Evolutionary conservation across 805 yeast species (phyloP), one percentile per base, ranked within the genome.

Genomic region (Pichia membranifaciens): DNA sequence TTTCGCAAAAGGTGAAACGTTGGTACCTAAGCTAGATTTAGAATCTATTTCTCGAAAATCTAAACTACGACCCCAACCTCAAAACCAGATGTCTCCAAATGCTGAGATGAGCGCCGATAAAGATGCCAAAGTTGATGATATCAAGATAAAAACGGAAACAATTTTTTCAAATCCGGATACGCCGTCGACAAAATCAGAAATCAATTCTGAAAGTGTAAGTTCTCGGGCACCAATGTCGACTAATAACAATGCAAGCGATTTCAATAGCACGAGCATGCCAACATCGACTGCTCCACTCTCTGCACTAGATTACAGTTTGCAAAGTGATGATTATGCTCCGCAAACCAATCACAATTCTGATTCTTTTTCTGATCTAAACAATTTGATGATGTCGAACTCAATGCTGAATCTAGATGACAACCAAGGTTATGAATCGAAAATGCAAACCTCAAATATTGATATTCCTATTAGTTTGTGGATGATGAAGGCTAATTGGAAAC

Each of bases 1-100:
- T 17, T 58, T 60, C 39, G 48, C 58, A 1, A 54, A 58, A 34
- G 50, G 55, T 4, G 50, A 48, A 25, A 48, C 48, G 4, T 49
- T 50, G 34, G 37, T 55, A 16, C 58, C 56, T 17, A 56, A 52
- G 40, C 28, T 56, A 29, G 50, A 58, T 34, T 35, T 54, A 13
- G 48, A 40, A n/a, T 38, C 25, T 37, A 44, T 41, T 16, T 35
- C 28, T 21, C 33, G 29, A 16, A 4, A 15, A 6, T 35, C 38
- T 5, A 35, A 35, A 34, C 10, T 25, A 10, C 7, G 29, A 10
- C 29, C 29, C 10, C 7, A 25, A 10, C 29, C 29, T 25, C 7
- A 25, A 25, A 25, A 25, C 10, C 29, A 25, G 10, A 25, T 8
- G 10, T 25, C 29, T 25, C 29, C 29, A 25, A 33, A 33, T 9